Base-by-base conservation (phyloP, 2,329 filamentous ascomycete species). In the Pseudogymnoascus sp. region DNA sequence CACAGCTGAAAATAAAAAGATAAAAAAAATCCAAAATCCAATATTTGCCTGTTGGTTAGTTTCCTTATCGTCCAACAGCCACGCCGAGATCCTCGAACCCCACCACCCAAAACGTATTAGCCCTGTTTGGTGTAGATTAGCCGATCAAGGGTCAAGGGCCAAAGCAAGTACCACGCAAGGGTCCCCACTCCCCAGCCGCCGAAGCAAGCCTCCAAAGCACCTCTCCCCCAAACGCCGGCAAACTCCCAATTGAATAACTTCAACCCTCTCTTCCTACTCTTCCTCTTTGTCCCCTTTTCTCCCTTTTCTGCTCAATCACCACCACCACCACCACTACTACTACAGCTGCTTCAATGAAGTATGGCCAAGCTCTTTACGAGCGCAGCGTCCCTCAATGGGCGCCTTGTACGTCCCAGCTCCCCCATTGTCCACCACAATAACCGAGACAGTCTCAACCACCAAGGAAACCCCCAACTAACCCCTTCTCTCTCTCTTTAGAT, bases 341-440 rank as follows among this genome's bases (percentile, higher is more conserved):
- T 39, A n/a, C 40, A 50, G 11, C 44, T 50, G 44, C 26, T 31
- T 50, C 44, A 50, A 91, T 90, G 88, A 90, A 91, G 79, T 91
- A 88, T 81, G 87, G 88, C 65, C 80, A 89, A 66, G 87, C 84
- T 64, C 81, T 94, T 64, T 84, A 87, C 71, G 81, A 84, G 74
- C 83, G 89, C 73, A 92, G 89, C 54, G 89, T 92, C 70, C 89
- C 89, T 65, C 85, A 88, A 82, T 94, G 89, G 89, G 88, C 83
- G 69, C 81, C 90, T 66, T 87, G 87, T 90, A 78, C 70, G 79
- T 77, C 65, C 64, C 44, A 26, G 17, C 24, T 15, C 31, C 40
- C 15, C 26, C 58, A 29, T 50, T 50, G 61, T 63, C 44, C 57
- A 62, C 58, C 26, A 21, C 24, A 61, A 58, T 58, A 35, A 6